Conservation (phyloP, 2,329 filamentous ascomycete genomes). For the Beauveria medogensis region DNA sequence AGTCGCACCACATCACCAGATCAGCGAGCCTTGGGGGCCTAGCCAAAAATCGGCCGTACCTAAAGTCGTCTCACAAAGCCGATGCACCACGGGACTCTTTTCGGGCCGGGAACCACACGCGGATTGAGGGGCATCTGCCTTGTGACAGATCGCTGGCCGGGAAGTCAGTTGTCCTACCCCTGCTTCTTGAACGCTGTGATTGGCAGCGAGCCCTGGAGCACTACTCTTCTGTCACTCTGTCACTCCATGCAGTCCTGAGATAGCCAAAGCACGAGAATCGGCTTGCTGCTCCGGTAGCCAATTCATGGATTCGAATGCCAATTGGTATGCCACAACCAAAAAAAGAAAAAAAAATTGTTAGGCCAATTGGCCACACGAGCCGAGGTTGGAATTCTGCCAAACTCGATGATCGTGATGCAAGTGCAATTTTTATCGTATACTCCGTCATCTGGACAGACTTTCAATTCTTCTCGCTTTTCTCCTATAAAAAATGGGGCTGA, state of each 20-base stretch:
- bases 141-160: not conserved
- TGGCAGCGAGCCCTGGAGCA: not conserved
- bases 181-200: not conserved
- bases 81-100: not conserved
- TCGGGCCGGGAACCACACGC: not conserved
- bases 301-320: not conserved
- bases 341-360: too few relatives aligned
- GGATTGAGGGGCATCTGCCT: not conserved
- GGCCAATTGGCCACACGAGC: too few relatives aligned
- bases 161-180: not conserved
- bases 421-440: too few relatives aligned
- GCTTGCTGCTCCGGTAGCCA: not conserved
- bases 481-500: too few relatives aligned
- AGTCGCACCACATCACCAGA: too few relatives aligned
- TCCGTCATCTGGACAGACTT: too few relatives aligned
- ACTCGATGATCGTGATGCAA: too few relatives aligned
- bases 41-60: not conserved
- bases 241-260: not conserved
- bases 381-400: too few relatives aligned
- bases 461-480: too few relatives aligned
- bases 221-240: too few relatives aligned
- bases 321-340: not conserved
- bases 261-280: not conserved
- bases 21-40: too few relatives aligned
- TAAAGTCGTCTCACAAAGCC: not conserved